phyloP scores from a whole-genome alignment of 2,329 filamentous ascomycete species.

The Penicillium sp. region DNA sequence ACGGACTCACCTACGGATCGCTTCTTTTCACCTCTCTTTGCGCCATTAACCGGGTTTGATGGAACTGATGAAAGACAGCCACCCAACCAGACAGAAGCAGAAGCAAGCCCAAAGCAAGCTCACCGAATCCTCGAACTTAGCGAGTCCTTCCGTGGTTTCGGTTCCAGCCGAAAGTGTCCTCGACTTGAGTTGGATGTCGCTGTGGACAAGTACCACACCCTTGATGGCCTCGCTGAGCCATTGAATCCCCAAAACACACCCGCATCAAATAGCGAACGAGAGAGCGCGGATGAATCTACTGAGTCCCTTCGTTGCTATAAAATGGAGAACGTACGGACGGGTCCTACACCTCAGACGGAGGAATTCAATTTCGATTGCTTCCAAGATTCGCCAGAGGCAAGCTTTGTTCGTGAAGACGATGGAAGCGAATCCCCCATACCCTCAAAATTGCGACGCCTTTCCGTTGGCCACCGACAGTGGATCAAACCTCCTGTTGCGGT shows the following conservation, averaged over 20 bases:
- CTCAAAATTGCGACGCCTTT: constrained; percentile 9
- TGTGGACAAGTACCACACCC: constrained; percentile 20
- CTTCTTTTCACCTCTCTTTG: constrained; percentile 14
- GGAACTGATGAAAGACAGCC: not conserved
- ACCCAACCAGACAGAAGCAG: not conserved
- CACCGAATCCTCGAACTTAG: not conserved
- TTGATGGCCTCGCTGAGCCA: constrained; percentile 18
- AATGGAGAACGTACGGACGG: constrained; percentile 8
- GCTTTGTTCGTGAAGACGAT: not conserved
- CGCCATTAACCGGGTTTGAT: constrained; percentile 13
- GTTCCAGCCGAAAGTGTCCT: constrained; percentile 8
- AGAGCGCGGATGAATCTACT: constrained; percentile 1
- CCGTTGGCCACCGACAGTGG: not conserved
- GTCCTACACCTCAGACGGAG: constrained; percentile 5
- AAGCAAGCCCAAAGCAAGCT: not conserved
- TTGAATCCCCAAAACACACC: constrained; percentile 23
- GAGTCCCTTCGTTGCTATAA: not conserved
- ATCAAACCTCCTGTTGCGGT: not conserved
- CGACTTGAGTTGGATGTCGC: constrained; percentile 22
- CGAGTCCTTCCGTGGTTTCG: constrained; percentile 1
- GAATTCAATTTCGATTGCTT: constrained; percentile 16
- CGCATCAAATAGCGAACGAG: constrained; percentile 13
- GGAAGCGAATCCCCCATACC: not conserved
- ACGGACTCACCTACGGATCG: constrained; percentile 8
- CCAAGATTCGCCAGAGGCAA: constrained; percentile 8